Base-by-base conservation (phyloP, 2,329 filamentous ascomycete genomes). In the Ophiostoma populinum region DNA sequence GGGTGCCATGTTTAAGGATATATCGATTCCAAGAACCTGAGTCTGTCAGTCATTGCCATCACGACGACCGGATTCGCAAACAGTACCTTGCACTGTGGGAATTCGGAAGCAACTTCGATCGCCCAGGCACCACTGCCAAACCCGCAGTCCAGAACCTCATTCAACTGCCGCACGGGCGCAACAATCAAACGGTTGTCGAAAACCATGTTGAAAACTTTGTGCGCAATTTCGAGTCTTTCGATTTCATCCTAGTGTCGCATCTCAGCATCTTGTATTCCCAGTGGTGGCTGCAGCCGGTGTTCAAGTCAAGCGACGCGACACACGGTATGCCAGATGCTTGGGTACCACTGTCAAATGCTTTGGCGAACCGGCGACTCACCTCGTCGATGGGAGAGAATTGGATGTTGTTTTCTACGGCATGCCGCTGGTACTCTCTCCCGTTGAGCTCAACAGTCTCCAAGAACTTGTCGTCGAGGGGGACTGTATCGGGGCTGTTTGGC, bases 111-210 rank as follows among this genome's bases (percentile, higher is more conserved):
- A 35, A 79, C 72, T 17, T 77, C 74, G 22, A 69, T 55, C 16
- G 77, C 75, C 79, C 79, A 85, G 32, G 70, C 61, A 26, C 65
- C 77, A n/a, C 71, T 63, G 26, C 79, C 79, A 52, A 71, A 79
- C 0, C 79, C 79, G 45, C 76, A 82, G 39, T 85, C 79, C 19
- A 85, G 60, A 27, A 83, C 64, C 46, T 65, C 66, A 44, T 58
- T 57, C 17, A 68, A 65, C 19, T 61, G 57, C 29, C 51, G 54
- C 32, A 81, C 56, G 6, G 74, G 74, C n/a, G 78, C 75, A 41
- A 83, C 80, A 46, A 83, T 67, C 18, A 80, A 58, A 43, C 71
- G 64, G 39, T 66, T 57, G 43, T 82, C 74, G 49, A 83, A 81
- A 35, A 78, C 57, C 43, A 56, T 63, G 41, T 59, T 63, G 43